phyloP scores from a whole-genome alignment of 768 basidiomycete genomes.

The Clavulina sp. region DNA sequence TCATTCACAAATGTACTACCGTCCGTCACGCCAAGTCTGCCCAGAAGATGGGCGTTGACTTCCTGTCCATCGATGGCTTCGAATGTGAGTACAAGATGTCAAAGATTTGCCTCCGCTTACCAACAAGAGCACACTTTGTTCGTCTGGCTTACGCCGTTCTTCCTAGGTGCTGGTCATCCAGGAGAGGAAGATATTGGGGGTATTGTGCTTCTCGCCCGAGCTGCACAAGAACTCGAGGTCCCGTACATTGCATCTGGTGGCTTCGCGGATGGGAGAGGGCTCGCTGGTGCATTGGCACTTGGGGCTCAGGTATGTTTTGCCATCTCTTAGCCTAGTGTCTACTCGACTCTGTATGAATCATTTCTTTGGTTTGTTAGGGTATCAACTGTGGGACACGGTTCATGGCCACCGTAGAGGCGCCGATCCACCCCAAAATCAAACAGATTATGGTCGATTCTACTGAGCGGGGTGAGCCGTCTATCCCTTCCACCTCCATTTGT shows the following conservation, averaged over 20 bases:
- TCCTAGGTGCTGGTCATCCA: constrained; percentile 77
- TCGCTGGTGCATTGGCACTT: constrained; percentile 64
- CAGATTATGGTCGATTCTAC: constrained; percentile 68
- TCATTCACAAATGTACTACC: constrained; percentile 84
- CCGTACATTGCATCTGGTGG: constrained; percentile 89
- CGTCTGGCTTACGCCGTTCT: neutral
- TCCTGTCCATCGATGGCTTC: constrained; percentile 78
- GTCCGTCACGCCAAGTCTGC: constrained; percentile 73
- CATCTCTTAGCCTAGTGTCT: neutral
- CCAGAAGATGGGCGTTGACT: constrained; percentile 64
- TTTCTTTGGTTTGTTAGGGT: constrained; percentile 30
- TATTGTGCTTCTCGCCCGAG: constrained; percentile 74
- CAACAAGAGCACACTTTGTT: neutral
- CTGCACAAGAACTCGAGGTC: constrained; percentile 62
- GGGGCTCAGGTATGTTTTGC: constrained; percentile 49
- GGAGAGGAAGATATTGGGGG: constrained; percentile 90
- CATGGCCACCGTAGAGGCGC: constrained; percentile 79
- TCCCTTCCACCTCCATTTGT: neutral
- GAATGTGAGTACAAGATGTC: constrained; percentile 40
- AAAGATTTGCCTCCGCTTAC: neutral
- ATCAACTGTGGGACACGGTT: constrained; percentile 85
- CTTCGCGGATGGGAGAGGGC: constrained; percentile 68
- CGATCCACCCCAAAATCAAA: constrained; percentile 82
- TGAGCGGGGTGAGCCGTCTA: constrained; percentile 32
- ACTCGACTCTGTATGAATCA: neutral